Evolutionary conservation across 257 asterid species (phyloP).

Genomic region (Buddleja alternifolia): DNA sequence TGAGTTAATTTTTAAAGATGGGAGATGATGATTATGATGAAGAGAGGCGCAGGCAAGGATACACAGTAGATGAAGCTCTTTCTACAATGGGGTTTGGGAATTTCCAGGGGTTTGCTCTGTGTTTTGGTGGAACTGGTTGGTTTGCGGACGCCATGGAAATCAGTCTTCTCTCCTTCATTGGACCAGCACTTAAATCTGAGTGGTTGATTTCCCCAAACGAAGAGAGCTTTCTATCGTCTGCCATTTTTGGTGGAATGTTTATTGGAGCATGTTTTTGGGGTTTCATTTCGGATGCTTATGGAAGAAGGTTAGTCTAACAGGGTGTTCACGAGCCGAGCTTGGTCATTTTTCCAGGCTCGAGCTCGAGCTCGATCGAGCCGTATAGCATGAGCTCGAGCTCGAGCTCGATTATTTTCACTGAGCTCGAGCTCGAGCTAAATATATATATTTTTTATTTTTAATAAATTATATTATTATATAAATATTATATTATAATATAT

Average conservation of each 20-base stretch:
- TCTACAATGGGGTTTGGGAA: slow-evolving; percentile 27
- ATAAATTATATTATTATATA: too few species aligned
- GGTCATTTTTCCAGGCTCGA: too few species aligned
- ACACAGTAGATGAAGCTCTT: slow-evolving; percentile 37
- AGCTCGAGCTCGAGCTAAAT: too few species aligned
- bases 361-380: too few species aligned
- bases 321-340: too few species aligned
- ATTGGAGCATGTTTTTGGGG: slow-evolving; percentile 42
- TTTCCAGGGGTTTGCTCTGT: slow-evolving; percentile 31
- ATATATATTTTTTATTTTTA: too few species aligned
- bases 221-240: slow-evolving; percentile 35
- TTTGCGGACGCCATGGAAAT: slow-evolving; percentile 38
- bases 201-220: slow-evolving; percentile 37
- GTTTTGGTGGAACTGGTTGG: slow-evolving; percentile 34
- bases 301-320: slow-evolving; percentile 35
- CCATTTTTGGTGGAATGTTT: slow-evolving; percentile 40
- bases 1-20: slow-evolving; percentile 17
- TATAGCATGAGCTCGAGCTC: too few species aligned
- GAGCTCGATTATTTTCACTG: too few species aligned
- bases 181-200: slow-evolving; percentile 36
- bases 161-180: slow-evolving; percentile 35
- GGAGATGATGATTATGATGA: background rate
- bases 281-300: slow-evolving; percentile 35
- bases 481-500: too few species aligned
- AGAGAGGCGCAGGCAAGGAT: background rate